Evolutionary conservation across 2,329 filamentous ascomycete species (phyloP).

Genomic region (Colletotrichum plurivorum): DNA sequence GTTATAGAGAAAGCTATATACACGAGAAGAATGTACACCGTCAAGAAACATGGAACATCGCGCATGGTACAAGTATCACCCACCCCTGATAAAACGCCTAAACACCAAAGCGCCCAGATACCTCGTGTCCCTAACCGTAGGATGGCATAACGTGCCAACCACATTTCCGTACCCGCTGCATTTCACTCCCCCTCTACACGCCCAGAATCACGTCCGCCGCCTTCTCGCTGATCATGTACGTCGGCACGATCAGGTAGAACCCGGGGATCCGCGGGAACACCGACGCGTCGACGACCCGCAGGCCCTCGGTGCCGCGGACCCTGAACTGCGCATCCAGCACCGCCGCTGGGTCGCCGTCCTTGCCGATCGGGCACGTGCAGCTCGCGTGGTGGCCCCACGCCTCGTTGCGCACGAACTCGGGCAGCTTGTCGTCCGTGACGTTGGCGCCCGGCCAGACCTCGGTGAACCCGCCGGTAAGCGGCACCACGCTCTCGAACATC

Average conservation of each 20-base stretch:
- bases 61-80: neutral
- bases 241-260: slow-evolving; percentile 62
- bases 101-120: neutral
- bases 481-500: slow-evolving; percentile 45
- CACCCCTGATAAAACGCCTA: neutral
- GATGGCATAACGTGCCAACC: too few relatives aligned
- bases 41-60: neutral
- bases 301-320: slow-evolving; percentile 65
- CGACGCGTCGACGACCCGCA: slow-evolving; percentile 74
- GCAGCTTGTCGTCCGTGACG: slow-evolving; percentile 58
- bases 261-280: slow-evolving; percentile 66
- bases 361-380: slow-evolving; percentile 69
- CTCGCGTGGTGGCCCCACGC: slow-evolving; percentile 72
- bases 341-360: slow-evolving; percentile 63
- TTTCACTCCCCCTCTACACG: neutral
- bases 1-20: neutral
- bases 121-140: neutral
- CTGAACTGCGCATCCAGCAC: slow-evolving; percentile 70
- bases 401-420: slow-evolving; percentile 63
- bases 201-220: slow-evolving; percentile 50
- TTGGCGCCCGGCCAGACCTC: slow-evolving; percentile 53
- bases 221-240: slow-evolving; percentile 71
- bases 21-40: neutral
- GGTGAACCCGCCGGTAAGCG: slow-evolving; percentile 47
- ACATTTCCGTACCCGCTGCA: too few relatives aligned